These are phyloP conservation scores for Cadophora gregata DNA, from an alignment of 2,329 filamentous ascomycete species.

Conservation along the genomic window DNA sequence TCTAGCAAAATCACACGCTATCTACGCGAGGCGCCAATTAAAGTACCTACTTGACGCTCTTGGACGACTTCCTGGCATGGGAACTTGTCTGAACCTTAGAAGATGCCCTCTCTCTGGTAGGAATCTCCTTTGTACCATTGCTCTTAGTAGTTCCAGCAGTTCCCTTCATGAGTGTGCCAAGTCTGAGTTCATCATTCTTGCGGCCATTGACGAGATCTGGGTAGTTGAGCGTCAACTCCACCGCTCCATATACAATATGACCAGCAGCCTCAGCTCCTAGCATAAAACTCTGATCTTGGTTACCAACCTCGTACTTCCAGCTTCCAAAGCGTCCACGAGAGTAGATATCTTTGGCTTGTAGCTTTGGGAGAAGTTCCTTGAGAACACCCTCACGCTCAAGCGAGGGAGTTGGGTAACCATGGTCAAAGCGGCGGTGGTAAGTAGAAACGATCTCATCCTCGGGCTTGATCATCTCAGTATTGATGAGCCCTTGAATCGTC, in stretches of 20 bases:
- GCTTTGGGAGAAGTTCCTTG: slow-evolving; percentile 88
- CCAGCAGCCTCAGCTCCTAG: slow-evolving; percentile 77
- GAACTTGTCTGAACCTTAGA: too few species aligned
- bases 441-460: slow-evolving; percentile 96
- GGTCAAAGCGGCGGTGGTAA: slow-evolving; percentile 97
- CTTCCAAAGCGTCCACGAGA: slow-evolving; percentile 96
- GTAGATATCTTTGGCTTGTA: slow-evolving; percentile 89
- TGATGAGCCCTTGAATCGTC: slow-evolving; percentile 94
- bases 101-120: too few species aligned
- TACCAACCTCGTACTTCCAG: slow-evolving; percentile 89
- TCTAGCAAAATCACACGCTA: too few species aligned
- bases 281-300: slow-evolving; percentile 81
- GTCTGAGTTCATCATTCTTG: slow-evolving; percentile 46
- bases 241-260: slow-evolving; percentile 73
- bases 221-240: slow-evolving; percentile 79
- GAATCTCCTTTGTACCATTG: too few species aligned
- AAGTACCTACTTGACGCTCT: too few species aligned
- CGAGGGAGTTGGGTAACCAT: slow-evolving; percentile 95
- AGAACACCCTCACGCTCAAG: slow-evolving; percentile 96
- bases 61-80: too few species aligned
- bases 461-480: slow-evolving; percentile 94
- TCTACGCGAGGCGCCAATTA: too few species aligned
- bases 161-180: too few species aligned
- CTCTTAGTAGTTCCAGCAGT: too few species aligned
- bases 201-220: slow-evolving; percentile 74